Evolutionary conservation across 345 rosid genomes (phyloP).

Genomic region (Sisymbrium altissimum): DNA sequence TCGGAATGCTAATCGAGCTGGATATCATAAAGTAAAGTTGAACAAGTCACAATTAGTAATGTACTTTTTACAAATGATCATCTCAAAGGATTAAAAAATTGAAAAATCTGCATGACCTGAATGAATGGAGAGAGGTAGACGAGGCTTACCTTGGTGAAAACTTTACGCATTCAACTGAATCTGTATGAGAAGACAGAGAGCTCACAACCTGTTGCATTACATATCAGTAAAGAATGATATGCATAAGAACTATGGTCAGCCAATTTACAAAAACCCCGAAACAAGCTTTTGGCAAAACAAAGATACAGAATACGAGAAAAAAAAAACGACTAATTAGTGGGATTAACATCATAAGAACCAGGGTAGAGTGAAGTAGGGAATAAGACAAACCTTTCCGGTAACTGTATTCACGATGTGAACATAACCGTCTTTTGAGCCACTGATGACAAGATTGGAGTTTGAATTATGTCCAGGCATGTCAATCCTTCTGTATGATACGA

Average conservation of each 20-base stretch:
- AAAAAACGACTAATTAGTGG: too few species aligned
- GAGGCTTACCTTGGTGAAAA: conserved; percentile 47
- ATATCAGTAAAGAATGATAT: neutral
- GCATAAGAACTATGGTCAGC: too few species aligned
- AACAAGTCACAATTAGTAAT: too few species aligned
- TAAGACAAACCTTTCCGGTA: conserved; percentile 68
- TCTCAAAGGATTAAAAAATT: too few species aligned
- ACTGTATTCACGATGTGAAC: conserved; percentile 74
- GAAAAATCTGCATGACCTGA: too few species aligned
- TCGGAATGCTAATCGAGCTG: conserved; percentile 33
- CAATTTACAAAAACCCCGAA: too few species aligned
- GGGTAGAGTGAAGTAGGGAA: neutral
- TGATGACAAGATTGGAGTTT: conserved; percentile 70
- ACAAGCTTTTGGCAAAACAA: too few species aligned
- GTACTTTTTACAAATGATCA: too few species aligned
- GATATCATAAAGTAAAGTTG: too few species aligned
- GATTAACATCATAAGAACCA: too few species aligned
- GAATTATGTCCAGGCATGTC: conserved; percentile 70
- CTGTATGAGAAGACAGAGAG: conserved; percentile 60
- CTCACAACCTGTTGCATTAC: conserved; percentile 62
- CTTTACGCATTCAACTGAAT: conserved; percentile 68
- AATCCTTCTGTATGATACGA: conserved; percentile 78
- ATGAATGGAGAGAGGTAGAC: too few species aligned
- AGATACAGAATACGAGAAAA: too few species aligned
- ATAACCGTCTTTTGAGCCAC: conserved; percentile 79